Evolutionary conservation across 352 stramenopile genomes (phyloP), one percentile per base, ranked within the genome.

Genomic region (Globisporangium lucens): DNA sequence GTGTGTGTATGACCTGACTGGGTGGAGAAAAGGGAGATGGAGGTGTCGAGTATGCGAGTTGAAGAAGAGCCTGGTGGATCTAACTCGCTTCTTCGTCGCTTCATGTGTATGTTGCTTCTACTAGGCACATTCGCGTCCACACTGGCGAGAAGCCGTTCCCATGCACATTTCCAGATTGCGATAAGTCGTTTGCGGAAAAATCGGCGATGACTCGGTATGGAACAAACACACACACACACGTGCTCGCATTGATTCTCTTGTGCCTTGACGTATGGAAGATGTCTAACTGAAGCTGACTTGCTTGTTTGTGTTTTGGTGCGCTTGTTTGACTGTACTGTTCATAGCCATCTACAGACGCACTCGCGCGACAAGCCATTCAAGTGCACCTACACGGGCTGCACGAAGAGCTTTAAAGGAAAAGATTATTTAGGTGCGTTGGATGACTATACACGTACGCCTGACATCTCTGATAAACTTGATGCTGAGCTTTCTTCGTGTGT

Each of bases 171-270:
- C 77, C 81, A 12, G 82, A 87, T 53, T 97, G 89, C 57, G 86
- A 93, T 72, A 97, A 97, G 66, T 91, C 83, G 1, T 97, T 97
- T 69, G 89, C 87, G 10, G 85, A 95, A 68, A 97, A 97, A 68
- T 93, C 89, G 24, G 83, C 84, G 35, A 94, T 93, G 84, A 94
- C 84, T 10, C 81, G 86, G 82, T 91, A 79, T 41, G 74, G n/a
- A n/a, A n/a, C 13, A 49, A 0, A 49, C 15, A n/a, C 15, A n/a
- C 15, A 17, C 24, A 24, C 24, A 24, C 24, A 24, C 41, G n/a
- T 49, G 41, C 17, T n/a, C 41, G 41, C 41, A 20, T 60, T n/a
- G 24, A 27, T 36, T n/a, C 30, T 20, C 27, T 60, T 38, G 52
- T 22, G 30, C 30, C 2, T 55, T 17, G 20, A 56, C 43, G 27